Evolutionary conservation across 1,139 yeast genomes (phyloP), one percentile per base, ranked within the genome.

Genomic region (Yamadazyma sp.): DNA sequence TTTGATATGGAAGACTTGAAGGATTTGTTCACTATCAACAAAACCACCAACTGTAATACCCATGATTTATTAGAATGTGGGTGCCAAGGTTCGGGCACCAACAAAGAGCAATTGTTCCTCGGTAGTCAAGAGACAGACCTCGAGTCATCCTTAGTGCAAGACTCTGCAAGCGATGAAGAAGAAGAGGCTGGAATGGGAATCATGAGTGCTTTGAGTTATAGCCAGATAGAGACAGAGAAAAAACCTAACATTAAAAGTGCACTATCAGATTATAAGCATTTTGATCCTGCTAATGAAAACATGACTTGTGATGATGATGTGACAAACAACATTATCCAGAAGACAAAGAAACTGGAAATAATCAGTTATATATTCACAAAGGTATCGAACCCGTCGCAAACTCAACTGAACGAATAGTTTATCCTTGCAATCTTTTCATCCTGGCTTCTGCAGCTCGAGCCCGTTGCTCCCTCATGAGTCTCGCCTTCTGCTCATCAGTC

Each of bases 361-460:
- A 41, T 52, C 7, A 47, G 45, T 16, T 53, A 42, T 38, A 44
- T 52, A 22, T 47, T 53, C 23, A 50, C 51, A 2, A 53, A 48
- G 37, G 35, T 36, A 3, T 40, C 46, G 9, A 46, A 44, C 24
- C 38, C 49, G 16, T 29, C 39, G 16, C 22, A 20, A 8, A 17
- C 20, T 24, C 33, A 26, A 14, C 3, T 20, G 15, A 20, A 12
- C 5, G 17, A 14, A 12, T 15, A 6, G 10, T 15, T 27, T 25
- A 16, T 2, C 43, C 41, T 18, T 31, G 40, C 33, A 45, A 31
- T 26, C 46, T 47, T 34, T 59, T 65, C 43, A 91, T 58, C 50
- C 99, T 73, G 0, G 94, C 96, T 58, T 92, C 98, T 0, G 96
- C 97, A 0, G 99, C 99, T 45, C 98, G 73, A 0, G 98, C 98